phyloP scores from a whole-genome alignment of 352 stramenopile genomes.

The Globisporangium lucens region DNA sequence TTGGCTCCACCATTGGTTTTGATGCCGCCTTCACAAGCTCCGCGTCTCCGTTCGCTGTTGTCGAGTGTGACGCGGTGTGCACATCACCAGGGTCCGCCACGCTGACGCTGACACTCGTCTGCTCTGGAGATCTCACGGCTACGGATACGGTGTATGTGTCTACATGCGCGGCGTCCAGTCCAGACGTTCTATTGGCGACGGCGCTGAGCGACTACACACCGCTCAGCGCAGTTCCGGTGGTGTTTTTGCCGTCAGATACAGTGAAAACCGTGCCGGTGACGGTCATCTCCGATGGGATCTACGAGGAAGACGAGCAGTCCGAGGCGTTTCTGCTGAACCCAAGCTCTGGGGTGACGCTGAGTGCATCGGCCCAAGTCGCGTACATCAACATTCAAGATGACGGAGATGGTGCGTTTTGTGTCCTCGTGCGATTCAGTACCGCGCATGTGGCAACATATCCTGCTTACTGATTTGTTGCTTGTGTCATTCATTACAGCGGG shows the following conservation, averaged over 20 bases:
- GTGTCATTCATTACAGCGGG: slow-evolving; percentile 25
- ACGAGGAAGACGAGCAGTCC: slow-evolving; percentile 46
- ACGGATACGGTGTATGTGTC: slow-evolving; percentile 38
- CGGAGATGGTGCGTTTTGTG: slow-evolving; percentile 32
- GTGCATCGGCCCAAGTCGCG: slow-evolving; percentile 16
- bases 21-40: slow-evolving; percentile 26
- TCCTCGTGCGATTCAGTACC: background rate
- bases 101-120: slow-evolving; percentile 32
- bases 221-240: slow-evolving; percentile 20
- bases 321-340: slow-evolving; percentile 30
- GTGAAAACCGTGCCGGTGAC: slow-evolving; percentile 29
- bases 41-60: slow-evolving; percentile 22
- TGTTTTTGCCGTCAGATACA: slow-evolving; percentile 29
- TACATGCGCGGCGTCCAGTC: slow-evolving; percentile 20
- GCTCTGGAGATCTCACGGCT: slow-evolving; percentile 22
- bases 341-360: slow-evolving; percentile 23
- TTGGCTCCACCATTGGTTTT: slow-evolving; percentile 32
- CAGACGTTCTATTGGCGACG: slow-evolving; percentile 16
- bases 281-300: slow-evolving; percentile 43
- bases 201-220: slow-evolving; percentile 31
- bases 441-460: too few relatives aligned
- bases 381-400: slow-evolving; percentile 38
- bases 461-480: background rate
- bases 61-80: slow-evolving; percentile 36
- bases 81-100: slow-evolving; percentile 29